Base-by-base conservation (phyloP, 768 basidiomycete genomes). In the Gloeophyllum trabeum region DNA sequence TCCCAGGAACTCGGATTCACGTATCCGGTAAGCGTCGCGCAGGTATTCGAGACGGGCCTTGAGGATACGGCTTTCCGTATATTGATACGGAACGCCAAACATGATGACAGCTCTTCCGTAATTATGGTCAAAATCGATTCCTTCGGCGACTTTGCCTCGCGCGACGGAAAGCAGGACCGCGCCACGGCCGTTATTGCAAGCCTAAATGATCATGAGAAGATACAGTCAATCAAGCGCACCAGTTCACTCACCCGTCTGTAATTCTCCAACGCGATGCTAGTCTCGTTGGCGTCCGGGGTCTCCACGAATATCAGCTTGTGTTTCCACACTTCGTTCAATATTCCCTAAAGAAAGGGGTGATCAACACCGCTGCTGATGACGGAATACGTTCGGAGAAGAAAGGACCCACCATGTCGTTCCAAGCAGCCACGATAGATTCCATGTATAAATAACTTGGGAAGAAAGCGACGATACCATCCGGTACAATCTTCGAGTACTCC, bases 121-220 rank as follows among this genome's bases (percentile, higher is more conserved):
- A 59, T 99, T 97, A 62, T 99, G 96, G 58, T 99, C 96, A 55
- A 99, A 99, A 77, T 99, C 96, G 54, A 99, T 99, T n/a, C 96
- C 96, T 62, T 99, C 96, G 0, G 96, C 98, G 0, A 99, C 96
- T 60, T 99, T 99, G 3, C 96, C 96, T 67, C 96, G 81, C 22
- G 96, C 96, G 24, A 99, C 96, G 19, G 96, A 97, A 30, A 99
- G 69, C 23, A 99, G 69, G 22, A 98, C 92, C 16, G 96, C 96
- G 2, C 96, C 96, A 39, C 96, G 79, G 32, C 96, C 96, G 56
- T 99, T 99, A 61, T 98, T 91, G 59, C 96, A 99, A 22, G 96
- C 96, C 93, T 94, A 41, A 14, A 39, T 26, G 18, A 20, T 13
- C 38, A 38, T 14, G 10, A 19, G 16, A 35, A 5, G 32, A 24